Evolutionary conservation across 805 yeast genomes (phyloP), one percentile per base, ranked within the genome.

Genomic region (Wickerhamomyces kurtzmanii): DNA sequence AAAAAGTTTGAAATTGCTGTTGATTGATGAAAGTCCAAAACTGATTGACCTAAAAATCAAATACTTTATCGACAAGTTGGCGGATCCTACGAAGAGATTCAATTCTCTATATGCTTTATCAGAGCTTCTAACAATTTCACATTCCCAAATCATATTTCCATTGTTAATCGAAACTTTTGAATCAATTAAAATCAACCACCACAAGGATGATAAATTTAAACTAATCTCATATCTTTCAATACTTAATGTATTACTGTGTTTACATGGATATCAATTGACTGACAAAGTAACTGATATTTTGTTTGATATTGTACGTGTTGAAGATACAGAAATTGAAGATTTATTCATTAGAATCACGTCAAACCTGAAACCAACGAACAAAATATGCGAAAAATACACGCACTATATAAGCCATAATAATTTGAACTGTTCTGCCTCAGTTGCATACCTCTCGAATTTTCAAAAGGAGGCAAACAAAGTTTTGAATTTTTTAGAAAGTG

Each of bases 321-420:
- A 42, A 5, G 28, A 30, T 12, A 31, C 36, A 0, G 34, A 43
- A 2, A 42, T 31, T 12, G 10, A 6, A 5, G 13, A n/a, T 3
- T 14, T 23, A 1, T 17, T 45, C 14, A 27, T 28, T 6, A n/a
- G 15, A 4, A 26, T 45, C 5, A 32, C 40, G 3, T 33, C 43
- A 12, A 31, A 33, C 8, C 11, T 45, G 12, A 3, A n/a, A 5
- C 16, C 42, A 5, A 8, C 28, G 1, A 22, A 28, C 1, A 27
- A 18, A 2, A 15, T 36, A 13, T 35, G 43, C 29, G 30, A 42
- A 1, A 55, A 51, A 26, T 53, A 71, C 46, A 15, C 57, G 1
- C 40, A 53, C 24, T 60, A 56, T 31, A 53, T 69, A 28, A 52
- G 42, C 26, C 51, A 47, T 28, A 62, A 61, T 6, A 67, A 66